Percentiles rank a stretch among this genome's conserved stretches.
Evolutionary conservation across 345 rosid genomes (phyloP).

Genomic region (Acer campestre): DNA sequence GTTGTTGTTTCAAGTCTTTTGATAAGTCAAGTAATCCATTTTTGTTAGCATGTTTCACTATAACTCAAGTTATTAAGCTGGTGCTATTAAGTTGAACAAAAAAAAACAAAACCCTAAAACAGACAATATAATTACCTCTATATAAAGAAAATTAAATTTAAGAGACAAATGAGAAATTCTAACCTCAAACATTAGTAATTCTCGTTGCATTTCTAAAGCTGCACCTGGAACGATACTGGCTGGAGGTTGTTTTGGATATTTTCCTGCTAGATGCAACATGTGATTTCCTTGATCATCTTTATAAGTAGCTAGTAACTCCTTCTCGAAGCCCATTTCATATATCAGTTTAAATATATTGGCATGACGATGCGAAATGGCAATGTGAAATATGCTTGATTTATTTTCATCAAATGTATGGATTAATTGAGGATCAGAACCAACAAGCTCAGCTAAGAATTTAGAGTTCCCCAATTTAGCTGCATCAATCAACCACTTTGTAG

Average conservation of each 20-base stretch:
- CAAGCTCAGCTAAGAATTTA: not conserved
- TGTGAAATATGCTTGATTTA: slow-evolving; percentile 25
- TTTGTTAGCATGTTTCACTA: no score
- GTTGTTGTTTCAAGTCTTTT: no score
- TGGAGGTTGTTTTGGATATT: not conserved
- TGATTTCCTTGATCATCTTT: not conserved
- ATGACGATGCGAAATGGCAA: slow-evolving; percentile 27
- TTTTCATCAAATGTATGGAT: slow-evolving; percentile 12
- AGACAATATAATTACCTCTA: no score
- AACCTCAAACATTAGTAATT: slow-evolving; percentile 28
- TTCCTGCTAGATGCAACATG: slow-evolving; percentile 29
- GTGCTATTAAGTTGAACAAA: no score
- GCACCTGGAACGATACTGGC: slow-evolving; percentile 22
- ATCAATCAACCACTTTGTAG: not conserved
- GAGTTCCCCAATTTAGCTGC: slow-evolving; percentile 1
- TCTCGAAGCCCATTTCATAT: slow-evolving; percentile 21
- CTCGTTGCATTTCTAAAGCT: slow-evolving; percentile 25
- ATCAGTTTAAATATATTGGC: slow-evolving; percentile 22
- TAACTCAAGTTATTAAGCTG: no score
- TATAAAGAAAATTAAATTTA: not conserved
- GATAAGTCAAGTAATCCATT: no score
- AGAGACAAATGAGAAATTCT: not conserved
- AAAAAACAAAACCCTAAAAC: no score
- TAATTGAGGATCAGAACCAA: slow-evolving; percentile 20
- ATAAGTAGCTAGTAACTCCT: slow-evolving; percentile 7